Evolutionary conservation across 805 yeast genomes (phyloP), one percentile per base, ranked within the genome.

Genomic region (Candida insectalens): DNA sequence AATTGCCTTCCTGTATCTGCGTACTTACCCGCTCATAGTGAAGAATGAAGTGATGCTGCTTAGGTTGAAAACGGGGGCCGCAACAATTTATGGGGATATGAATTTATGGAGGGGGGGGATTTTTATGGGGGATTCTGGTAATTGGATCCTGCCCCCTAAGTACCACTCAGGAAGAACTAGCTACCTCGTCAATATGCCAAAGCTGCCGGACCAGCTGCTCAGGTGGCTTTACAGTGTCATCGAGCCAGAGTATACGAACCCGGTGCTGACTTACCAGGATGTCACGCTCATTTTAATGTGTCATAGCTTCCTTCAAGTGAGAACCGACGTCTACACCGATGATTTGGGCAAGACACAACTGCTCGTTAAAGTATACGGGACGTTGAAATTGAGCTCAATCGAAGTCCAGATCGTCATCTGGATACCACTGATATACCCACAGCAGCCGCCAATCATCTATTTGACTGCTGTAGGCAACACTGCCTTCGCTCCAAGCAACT

Each of bases 381-480:
- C 43, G 78, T 4, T 66, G 67, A 51, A 56, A 9, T 45, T 44
- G 10, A 51, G 20, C 15, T n/a, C 16, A 7, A 13, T 6, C 2
- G 25, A 59, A n/a, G 56, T 71, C 13, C 88, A 87, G 0, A 46
- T 85, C 9, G 75, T 74, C 35, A 53, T 87, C 4, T 85, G 95
- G 94, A 47, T 88, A 4, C 94, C 95, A 0, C 65, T 67, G 19
- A 61, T 64, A 17, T 87, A 82, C 43, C 95, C 96, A 0, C 44
- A 47, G n/a, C 62, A 58, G 3, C 66, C 78, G 1, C 96, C 96
- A 0, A 45, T 74, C n/a, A 67, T 74, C 1, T 81, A 64, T 47
- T 71, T 87, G 8, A 37, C 68, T 15, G 75, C 79, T 2, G 66
- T 74, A n/a, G 60, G 59, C 23, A 48, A 55, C 17, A 51, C 49